phyloP scores from a whole-genome alignment of 768 basidiomycete genomes.

The Lanmaoa rubissima region DNA sequence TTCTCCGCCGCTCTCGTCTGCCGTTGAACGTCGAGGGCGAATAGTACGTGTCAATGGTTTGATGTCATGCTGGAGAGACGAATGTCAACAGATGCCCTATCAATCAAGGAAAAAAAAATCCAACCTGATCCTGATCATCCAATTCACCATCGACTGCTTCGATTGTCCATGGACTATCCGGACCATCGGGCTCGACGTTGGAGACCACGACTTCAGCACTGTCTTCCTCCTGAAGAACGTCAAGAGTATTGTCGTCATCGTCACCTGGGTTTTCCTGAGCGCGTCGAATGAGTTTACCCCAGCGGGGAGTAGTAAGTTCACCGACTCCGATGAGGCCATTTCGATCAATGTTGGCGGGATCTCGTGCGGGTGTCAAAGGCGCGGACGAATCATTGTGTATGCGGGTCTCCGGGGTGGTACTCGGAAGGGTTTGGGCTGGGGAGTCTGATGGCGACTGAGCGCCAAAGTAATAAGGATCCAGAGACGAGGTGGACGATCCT shows the following conservation, averaged over 20 bases:
- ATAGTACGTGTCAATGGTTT: conserved; percentile 48
- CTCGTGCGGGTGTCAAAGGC: conserved; percentile 70
- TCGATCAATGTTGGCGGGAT: conserved; percentile 82
- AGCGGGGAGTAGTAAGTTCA: conserved; percentile 94
- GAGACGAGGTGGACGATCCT: conserved; percentile 71
- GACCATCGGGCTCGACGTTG: conserved; percentile 48
- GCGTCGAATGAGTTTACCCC: conserved; percentile 58
- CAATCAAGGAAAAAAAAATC: conserved; percentile 13
- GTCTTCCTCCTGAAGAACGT: conserved; percentile 32
- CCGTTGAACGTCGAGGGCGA: conserved; percentile 60
- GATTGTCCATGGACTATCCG: conserved; percentile 87
- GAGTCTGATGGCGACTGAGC: conserved; percentile 67
- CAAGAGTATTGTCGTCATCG: conserved; percentile 40
- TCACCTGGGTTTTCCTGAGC: conserved; percentile 36
- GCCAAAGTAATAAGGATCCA: conserved; percentile 90
- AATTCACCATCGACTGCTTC: conserved; percentile 80
- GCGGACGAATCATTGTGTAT: conserved; percentile 51
- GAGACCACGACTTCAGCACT: conserved; percentile 28
- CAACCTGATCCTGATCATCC: conserved; percentile 69
- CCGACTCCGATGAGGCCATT: conserved; percentile 90
- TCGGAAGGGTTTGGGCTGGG: conserved; percentile 46
- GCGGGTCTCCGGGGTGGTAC: conserved; percentile 62
- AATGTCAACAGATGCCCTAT: not conserved
- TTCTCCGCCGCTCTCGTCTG: conserved; percentile 86
- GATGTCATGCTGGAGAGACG: conserved; percentile 40